Conservation (phyloP, 2,329 filamentous ascomycete species). For the Lasiodiplodia sp. region DNA sequence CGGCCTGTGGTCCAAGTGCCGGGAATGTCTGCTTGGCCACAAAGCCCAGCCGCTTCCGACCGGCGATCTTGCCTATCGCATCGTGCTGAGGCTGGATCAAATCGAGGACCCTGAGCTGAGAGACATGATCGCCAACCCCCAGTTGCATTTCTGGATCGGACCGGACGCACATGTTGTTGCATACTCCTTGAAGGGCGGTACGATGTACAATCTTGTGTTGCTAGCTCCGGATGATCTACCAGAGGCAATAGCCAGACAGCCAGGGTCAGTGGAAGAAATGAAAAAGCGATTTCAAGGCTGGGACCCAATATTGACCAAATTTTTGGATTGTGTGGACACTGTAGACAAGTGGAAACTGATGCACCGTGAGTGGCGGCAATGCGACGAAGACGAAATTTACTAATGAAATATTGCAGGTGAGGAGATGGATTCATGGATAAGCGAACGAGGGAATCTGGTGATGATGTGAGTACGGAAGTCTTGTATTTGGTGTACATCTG, state of each 20-base stretch:
- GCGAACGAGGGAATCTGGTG: conserved; percentile 39
- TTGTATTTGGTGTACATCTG: conserved; percentile 67
- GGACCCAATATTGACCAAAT: conserved; percentile 65
- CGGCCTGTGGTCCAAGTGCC: conserved; percentile 68
- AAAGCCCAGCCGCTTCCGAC: conserved; percentile 63
- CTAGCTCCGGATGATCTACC: conserved; percentile 70
- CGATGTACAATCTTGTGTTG: conserved; percentile 71
- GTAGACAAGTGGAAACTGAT: conserved; percentile 76
- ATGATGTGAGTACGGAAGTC: conserved; percentile 42
- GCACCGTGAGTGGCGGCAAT: conserved; percentile 45
- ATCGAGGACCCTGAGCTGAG: conserved; percentile 60
- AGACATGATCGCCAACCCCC: conserved; percentile 60
- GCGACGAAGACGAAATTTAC: background rate
- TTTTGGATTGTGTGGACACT: conserved; percentile 60
- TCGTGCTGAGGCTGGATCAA: conserved; percentile 62
- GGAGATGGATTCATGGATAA: conserved; percentile 29
- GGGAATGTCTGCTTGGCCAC: conserved; percentile 56
- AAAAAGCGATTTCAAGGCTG: conserved; percentile 65
- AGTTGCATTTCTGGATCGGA: conserved; percentile 69
- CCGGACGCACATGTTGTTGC: conserved; percentile 67
- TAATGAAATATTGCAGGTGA: background rate
- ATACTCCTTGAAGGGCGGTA: conserved; percentile 66
- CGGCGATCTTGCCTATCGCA: conserved; percentile 70
- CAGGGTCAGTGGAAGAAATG: conserved; percentile 68
- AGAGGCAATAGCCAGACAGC: conserved; percentile 57